phyloP scores from a whole-genome alignment of 441 rosid genomes.

The Pelargonium citronellum region DNA sequence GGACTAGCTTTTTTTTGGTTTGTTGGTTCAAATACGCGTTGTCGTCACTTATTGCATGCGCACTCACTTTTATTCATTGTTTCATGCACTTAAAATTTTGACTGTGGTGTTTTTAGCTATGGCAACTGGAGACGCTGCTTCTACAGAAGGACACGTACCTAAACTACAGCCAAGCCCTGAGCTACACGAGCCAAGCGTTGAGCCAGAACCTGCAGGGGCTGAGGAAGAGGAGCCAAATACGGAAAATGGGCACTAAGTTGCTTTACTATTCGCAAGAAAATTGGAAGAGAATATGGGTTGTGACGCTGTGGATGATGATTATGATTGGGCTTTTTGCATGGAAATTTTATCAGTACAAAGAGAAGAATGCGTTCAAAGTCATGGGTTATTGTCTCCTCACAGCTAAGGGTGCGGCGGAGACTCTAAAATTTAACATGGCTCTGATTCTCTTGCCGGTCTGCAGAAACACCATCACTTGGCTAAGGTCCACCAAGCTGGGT shows the following conservation, averaged over 20 bases:
- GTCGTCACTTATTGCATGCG: neutral
- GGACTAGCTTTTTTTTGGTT: neutral
- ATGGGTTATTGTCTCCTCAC: slow-evolving; percentile 77
- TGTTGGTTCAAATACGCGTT: neutral
- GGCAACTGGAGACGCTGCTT: slow-evolving; percentile 93
- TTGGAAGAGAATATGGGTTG: slow-evolving; percentile 80
- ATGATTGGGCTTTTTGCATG: slow-evolving; percentile 68
- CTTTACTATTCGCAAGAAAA: slow-evolving; percentile 58
- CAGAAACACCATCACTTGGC: slow-evolving; percentile 90
- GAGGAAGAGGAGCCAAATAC: slow-evolving; percentile 35
- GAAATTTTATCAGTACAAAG: slow-evolving; percentile 74
- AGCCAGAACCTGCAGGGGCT: slow-evolving; percentile 51
- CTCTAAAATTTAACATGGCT: slow-evolving; percentile 96
- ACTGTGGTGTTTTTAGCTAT: slow-evolving; percentile 44
- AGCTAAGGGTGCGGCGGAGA: slow-evolving; percentile 97
- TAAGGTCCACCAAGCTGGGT: slow-evolving; percentile 68
- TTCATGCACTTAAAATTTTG: too few species aligned
- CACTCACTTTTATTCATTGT: neutral
- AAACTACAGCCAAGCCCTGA: slow-evolving; percentile 82
- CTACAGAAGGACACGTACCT: slow-evolving; percentile 79
- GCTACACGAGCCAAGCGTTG: slow-evolving; percentile 62
- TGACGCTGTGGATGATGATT: slow-evolving; percentile 52
- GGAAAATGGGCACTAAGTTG: slow-evolving; percentile 31
- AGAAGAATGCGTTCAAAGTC: slow-evolving; percentile 63
- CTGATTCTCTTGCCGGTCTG: slow-evolving; percentile 83